phyloP scores from a whole-genome alignment of 257 asterid genomes.

The Nicotiana noctiflora region DNA sequence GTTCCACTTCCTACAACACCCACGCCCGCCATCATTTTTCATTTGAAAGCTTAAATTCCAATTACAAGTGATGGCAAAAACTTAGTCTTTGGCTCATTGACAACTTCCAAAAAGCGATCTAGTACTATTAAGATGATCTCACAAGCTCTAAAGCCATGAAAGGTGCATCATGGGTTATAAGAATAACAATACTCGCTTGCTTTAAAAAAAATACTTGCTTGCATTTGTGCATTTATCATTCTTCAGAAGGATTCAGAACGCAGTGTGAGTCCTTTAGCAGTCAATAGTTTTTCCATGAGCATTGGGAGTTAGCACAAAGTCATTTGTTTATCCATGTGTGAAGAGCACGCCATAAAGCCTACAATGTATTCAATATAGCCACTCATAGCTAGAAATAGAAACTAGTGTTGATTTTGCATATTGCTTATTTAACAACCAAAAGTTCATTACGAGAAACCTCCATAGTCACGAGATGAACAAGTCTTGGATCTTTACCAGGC shows the following conservation, averaged over 20 bases:
- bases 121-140: not conserved
- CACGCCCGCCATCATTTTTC: not conserved
- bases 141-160: not conserved
- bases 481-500: slow-evolving; percentile 50
- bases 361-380: not conserved
- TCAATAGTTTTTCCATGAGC: not conserved
- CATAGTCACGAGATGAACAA: not conserved
- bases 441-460: not conserved
- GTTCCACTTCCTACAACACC: not conserved
- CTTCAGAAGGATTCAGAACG: not conserved
- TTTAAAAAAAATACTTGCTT: not conserved
- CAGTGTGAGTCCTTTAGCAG: not conserved
- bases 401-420: not conserved
- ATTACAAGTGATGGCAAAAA: not conserved
- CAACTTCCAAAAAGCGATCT: not conserved
- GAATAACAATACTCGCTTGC: not conserved
- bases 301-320: not conserved
- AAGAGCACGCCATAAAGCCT: not conserved
- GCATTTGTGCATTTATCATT: not conserved
- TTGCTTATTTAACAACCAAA: not conserved
- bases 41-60: not conserved
- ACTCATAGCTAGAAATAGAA: not conserved
- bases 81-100: not conserved
- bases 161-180: not conserved
- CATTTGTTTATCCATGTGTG: not conserved